Percentiles rank a stretch among this genome's conserved stretches.
Conservation (phyloP, 2,329 filamentous ascomycete species). For the Phaeoacremonium minimum region DNA sequence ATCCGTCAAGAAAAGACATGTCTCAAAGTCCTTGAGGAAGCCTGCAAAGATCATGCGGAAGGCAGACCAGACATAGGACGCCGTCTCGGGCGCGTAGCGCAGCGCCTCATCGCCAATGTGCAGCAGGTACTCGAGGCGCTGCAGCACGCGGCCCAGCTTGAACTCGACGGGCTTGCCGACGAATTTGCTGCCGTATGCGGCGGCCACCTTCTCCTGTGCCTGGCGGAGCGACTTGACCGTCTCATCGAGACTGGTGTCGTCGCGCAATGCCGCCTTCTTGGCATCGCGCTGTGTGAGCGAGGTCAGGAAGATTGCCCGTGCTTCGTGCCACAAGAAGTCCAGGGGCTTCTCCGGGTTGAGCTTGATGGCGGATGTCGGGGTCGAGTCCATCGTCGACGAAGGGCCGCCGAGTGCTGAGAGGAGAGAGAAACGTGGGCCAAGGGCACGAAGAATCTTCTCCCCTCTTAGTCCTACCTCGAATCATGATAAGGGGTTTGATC, state of each 20-base stretch:
- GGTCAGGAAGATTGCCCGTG: background rate
- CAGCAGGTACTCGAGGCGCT: background rate
- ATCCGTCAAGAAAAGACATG: background rate
- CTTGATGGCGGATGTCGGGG: too few relatives aligned
- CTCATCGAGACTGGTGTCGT: slow-evolving; percentile 1
- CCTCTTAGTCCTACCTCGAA: too few relatives aligned
- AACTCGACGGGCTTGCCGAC: background rate
- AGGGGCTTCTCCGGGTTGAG: too few relatives aligned
- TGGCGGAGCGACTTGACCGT: background rate
- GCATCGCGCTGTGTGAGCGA: background rate
- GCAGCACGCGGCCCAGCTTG: background rate
- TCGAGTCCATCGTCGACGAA: too few relatives aligned
- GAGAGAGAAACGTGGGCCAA: too few relatives aligned
- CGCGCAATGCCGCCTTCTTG: background rate
- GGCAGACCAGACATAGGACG: background rate
- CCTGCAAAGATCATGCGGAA: background rate
- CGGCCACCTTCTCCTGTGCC: background rate
- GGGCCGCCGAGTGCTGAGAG: too few relatives aligned
- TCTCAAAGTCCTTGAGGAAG: background rate
- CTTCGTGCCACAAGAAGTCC: too few relatives aligned
- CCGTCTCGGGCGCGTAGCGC: slow-evolving; percentile 1
- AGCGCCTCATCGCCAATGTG: background rate
- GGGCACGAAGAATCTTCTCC: too few relatives aligned
- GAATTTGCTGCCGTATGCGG: background rate
- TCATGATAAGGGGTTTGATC: too few relatives aligned